Conservation (phyloP, 495 filamentous ascomycete genomes). For the Opeltia flavorubescens region DNA sequence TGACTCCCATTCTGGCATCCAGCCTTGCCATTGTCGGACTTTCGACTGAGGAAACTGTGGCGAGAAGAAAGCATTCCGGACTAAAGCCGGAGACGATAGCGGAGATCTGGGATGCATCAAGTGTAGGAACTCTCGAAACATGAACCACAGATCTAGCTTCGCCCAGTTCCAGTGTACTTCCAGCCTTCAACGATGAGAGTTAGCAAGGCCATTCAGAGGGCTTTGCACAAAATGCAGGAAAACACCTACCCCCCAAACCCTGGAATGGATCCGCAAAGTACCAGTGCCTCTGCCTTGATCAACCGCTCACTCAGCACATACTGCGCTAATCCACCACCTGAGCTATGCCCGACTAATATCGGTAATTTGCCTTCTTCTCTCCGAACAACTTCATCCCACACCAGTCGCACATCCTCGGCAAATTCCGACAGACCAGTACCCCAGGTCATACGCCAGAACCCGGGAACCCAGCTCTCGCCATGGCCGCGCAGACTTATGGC, state of each 20-base stretch:
- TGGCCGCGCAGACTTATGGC: slow-evolving; percentile 36
- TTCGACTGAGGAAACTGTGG: slow-evolving; percentile 14
- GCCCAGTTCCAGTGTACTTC: slow-evolving; percentile 31
- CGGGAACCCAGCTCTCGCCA: slow-evolving; percentile 32
- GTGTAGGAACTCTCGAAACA: slow-evolving; percentile 13
- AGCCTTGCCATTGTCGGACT: slow-evolving; percentile 22
- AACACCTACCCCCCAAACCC: slow-evolving; percentile 30
- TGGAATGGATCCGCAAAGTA: slow-evolving; percentile 26
- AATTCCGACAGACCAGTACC: slow-evolving; percentile 23
- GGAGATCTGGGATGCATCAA: slow-evolving; percentile 32
- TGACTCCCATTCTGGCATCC: slow-evolving; percentile 28
- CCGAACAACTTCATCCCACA: slow-evolving; percentile 19
- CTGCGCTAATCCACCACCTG: slow-evolving; percentile 31
- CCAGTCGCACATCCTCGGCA: slow-evolving; percentile 28
- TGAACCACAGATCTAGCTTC: slow-evolving; percentile 28
- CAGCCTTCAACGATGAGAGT: slow-evolving; percentile 8
- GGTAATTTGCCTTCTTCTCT: slow-evolving; percentile 15
- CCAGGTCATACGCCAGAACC: slow-evolving; percentile 24
- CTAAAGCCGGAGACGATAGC: slow-evolving; percentile 27
- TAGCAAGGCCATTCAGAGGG: slow-evolving; percentile 1
- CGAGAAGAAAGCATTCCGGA: slow-evolving; percentile 30
- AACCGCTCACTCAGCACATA: slow-evolving; percentile 25
- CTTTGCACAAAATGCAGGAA: background rate
- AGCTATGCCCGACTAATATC: slow-evolving; percentile 32
- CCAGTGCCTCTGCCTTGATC: slow-evolving; percentile 25